Base-by-base conservation (phyloP, 1,284 basidiomycete genomes). In the Athelia psychrophila region DNA sequence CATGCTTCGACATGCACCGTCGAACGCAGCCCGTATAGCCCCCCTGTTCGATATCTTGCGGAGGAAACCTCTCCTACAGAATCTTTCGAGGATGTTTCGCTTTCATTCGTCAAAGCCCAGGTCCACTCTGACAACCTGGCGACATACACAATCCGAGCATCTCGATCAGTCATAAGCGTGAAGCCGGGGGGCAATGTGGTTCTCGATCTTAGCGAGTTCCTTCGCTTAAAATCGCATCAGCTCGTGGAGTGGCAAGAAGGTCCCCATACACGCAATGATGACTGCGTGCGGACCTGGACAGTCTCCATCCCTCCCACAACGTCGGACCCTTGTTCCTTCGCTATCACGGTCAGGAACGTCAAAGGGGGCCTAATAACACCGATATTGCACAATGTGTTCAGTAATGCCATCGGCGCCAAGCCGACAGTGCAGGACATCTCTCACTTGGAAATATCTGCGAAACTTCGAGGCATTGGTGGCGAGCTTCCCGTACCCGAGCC, bases 231-330 rank as follows among this genome's bases (percentile, higher is more conserved):
- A 15, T 64, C 64, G 23, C 81, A 81, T 58, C 65, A 70, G 35
- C 81, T 84, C 58, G 80, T 84, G 72, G 70, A 76, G n/a, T 61
- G 59, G 2, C 66, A 71, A 2, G 57, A 61, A 10, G 70, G 76
- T 24, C 79, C 80, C 0, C 68, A 63, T 3, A 70, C 71, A 16
- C 65, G 83, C 22, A 85, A 86, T 61, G 83, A 86, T 58, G 83
- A 86, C 58, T 73, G 80, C 24, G 73, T 86, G 46, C 78, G 84
- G 19, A 86, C 83, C 1, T 86, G 84, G 83, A 86, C 81, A 0
- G 70, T 85, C 13, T 83, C 83, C 1, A 69, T 67, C 36, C 55
- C 63, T 2, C 56, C 64, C 25, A 54, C 56, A 22, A 54, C 51
- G 6, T 49, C 47, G 22, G 59, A 61, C 50, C 54, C 64, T 30